Evolutionary conservation across 441 rosid genomes (phyloP).

Genomic region (Gossypium davidsonii): DNA sequence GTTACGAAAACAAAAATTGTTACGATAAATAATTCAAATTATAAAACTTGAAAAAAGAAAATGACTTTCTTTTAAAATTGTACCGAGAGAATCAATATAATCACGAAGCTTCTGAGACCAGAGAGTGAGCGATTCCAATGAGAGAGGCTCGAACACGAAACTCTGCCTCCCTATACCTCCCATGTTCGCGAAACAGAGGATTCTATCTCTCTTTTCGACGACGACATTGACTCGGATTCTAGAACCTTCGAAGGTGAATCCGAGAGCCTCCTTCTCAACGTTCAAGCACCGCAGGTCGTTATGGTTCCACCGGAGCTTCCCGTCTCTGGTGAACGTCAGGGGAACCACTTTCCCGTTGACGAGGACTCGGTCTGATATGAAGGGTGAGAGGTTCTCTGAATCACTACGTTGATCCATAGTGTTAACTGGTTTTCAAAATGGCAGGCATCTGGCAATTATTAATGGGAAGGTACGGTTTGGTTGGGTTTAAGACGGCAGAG

Average conservation of each 20-base stretch:
- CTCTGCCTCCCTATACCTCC: constrained; percentile 54
- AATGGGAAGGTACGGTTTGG: neutral
- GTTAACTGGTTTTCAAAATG: neutral
- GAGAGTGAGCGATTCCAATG: constrained; percentile 41
- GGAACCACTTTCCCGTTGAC: constrained; percentile 33
- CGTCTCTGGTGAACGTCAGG: constrained; percentile 47
- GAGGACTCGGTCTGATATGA: constrained; percentile 44
- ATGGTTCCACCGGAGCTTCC: constrained; percentile 39
- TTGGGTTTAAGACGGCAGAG: neutral
- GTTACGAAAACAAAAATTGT: neutral
- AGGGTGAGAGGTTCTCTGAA: constrained; percentile 19
- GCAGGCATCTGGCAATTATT: too few species aligned
- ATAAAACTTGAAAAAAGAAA: neutral
- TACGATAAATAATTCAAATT: neutral
- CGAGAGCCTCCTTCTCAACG: constrained; percentile 52
- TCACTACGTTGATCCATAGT: constrained; percentile 23
- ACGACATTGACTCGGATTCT: constrained; percentile 45
- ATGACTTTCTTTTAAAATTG: neutral
- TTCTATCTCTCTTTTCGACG: constrained; percentile 31
- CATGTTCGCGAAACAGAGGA: constrained; percentile 38
- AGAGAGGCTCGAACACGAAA: constrained; percentile 55
- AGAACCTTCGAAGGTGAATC: constrained; percentile 37
- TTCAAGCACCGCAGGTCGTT: constrained; percentile 28
- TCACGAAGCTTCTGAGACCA: constrained; percentile 56
- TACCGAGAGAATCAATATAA: constrained; percentile 61